phyloP scores from a whole-genome alignment of 805 yeast genomes.

The Teunomyces pallodes region DNA sequence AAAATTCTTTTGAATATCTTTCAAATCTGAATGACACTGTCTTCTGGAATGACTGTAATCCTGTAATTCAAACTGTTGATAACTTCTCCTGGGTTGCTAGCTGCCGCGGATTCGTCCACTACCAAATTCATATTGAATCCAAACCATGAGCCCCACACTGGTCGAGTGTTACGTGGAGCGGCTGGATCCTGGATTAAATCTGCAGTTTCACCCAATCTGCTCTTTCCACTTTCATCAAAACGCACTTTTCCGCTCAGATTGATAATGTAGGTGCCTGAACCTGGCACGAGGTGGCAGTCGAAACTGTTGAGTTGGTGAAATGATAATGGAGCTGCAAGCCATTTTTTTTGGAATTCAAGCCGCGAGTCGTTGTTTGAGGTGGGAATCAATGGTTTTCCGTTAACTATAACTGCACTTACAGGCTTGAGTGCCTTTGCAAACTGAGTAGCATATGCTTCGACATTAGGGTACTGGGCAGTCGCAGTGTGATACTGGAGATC shows the following conservation, averaged over 20 bases:
- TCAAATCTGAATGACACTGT: constrained; percentile 31
- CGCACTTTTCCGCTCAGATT: constrained; percentile 59
- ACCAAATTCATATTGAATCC: constrained; percentile 63
- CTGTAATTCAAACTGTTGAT: constrained; percentile 66
- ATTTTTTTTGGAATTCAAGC: constrained; percentile 52
- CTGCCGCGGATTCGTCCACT: constrained; percentile 50
- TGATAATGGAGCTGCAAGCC: constrained; percentile 57
- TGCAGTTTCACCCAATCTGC: constrained; percentile 62
- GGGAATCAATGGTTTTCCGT: constrained; percentile 53
- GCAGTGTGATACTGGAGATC: constrained; percentile 33
- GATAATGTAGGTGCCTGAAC: constrained; percentile 53
- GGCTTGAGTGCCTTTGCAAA: constrained; percentile 52
- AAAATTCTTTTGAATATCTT: too few relatives aligned
- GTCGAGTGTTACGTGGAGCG: constrained; percentile 30
- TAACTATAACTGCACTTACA: constrained; percentile 52
- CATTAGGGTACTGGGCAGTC: constrained; percentile 23
- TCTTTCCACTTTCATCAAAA: constrained; percentile 74
- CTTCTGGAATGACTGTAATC: constrained; percentile 61
- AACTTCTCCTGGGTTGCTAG: constrained; percentile 29
- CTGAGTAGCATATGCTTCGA: constrained; percentile 42
- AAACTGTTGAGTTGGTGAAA: constrained; percentile 62
- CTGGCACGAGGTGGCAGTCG: constrained; percentile 68
- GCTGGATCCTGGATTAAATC: constrained; percentile 37
- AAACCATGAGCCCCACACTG: constrained; percentile 67
- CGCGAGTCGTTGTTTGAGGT: constrained; percentile 28